These are phyloP conservation scores for Tuber calosporum DNA, from an alignment of 495 filamentous ascomycete species.

Conservation along the genomic window DNA sequence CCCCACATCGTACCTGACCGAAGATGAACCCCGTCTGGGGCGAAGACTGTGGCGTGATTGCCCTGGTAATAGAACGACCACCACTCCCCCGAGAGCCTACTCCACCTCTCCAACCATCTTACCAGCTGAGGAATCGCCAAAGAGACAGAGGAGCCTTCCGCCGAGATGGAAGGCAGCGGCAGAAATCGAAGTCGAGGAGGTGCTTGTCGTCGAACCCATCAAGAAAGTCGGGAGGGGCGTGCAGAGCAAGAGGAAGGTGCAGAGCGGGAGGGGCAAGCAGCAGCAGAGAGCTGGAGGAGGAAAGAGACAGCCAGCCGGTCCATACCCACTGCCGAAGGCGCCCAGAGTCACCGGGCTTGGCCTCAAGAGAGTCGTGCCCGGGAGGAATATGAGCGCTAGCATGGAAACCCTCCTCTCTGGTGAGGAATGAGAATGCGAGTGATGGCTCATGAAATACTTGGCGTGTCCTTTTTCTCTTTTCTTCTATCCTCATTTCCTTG, in stretches of 20 bases:
- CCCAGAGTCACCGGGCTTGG: not conserved
- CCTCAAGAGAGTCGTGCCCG: not conserved
- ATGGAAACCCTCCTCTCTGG: slow-evolving; percentile 41
- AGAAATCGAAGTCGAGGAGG: slow-evolving; percentile 26
- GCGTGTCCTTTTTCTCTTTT: slow-evolving; percentile 3
- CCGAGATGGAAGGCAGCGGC: slow-evolving; percentile 29
- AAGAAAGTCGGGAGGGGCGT: slow-evolving; percentile 33
- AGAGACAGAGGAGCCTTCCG: slow-evolving; percentile 31
- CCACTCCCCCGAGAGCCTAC: slow-evolving; percentile 37
- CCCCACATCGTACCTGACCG: slow-evolving; percentile 6
- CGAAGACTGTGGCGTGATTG: slow-evolving; percentile 34
- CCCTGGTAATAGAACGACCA: slow-evolving; percentile 37
- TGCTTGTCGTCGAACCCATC: slow-evolving; percentile 23
- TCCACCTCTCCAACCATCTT: slow-evolving; percentile 36
- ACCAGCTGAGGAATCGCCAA: slow-evolving; percentile 24
- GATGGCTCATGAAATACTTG: slow-evolving; percentile 23
- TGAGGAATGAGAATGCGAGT: slow-evolving; percentile 35
- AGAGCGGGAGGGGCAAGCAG: slow-evolving; percentile 23
- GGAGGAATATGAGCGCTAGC: slow-evolving; percentile 37
- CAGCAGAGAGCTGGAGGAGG: slow-evolving; percentile 19
- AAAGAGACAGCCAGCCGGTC: slow-evolving; percentile 26
- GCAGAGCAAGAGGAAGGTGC: slow-evolving; percentile 33
- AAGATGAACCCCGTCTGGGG: slow-evolving; percentile 32
- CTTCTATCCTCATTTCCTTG: slow-evolving; percentile 7
- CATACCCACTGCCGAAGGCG: not conserved